Conservation (phyloP, 495 filamentous ascomycete genomes). For the Xylaria grammica region DNA sequence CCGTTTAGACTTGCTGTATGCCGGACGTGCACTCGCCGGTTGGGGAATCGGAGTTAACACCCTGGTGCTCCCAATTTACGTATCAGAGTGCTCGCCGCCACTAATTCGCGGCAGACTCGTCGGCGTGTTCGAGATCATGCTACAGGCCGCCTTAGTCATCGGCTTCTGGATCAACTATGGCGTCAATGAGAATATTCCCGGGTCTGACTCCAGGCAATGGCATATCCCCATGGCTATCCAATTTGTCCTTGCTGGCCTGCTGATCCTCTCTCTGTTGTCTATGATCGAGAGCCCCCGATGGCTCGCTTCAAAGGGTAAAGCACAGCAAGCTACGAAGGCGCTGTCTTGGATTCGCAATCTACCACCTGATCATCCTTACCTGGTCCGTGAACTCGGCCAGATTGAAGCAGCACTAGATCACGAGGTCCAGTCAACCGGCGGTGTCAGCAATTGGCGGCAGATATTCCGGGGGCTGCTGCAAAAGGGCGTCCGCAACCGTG, state of each 20-base stretch:
- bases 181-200: slow-evolving; percentile 47
- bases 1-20: slow-evolving; percentile 38
- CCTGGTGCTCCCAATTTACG: slow-evolving; percentile 48
- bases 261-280: slow-evolving; percentile 56
- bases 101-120: slow-evolving; percentile 48
- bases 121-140: slow-evolving; percentile 39
- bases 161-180: slow-evolving; percentile 59
- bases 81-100: slow-evolving; percentile 47
- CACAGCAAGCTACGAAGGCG: slow-evolving; percentile 53
- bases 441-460: not conserved
- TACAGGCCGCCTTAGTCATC: slow-evolving; percentile 25
- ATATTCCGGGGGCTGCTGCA: not conserved
- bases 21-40: slow-evolving; percentile 46
- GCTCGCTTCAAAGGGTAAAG: slow-evolving; percentile 58
- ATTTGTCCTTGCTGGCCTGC: slow-evolving; percentile 56
- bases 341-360: slow-evolving; percentile 48
- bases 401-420: not conserved
- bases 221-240: slow-evolving; percentile 62
- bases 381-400: not conserved
- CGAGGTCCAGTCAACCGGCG: not conserved
- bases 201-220: slow-evolving; percentile 53
- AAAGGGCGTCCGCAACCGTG: slow-evolving; percentile 58
- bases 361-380: slow-evolving; percentile 31
- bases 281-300: slow-evolving; percentile 64
- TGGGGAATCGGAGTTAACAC: slow-evolving; percentile 44